Percentiles rank a stretch among this genome's conserved stretches.
These are phyloP conservation scores for Kuraishia piskuri DNA, from an alignment of 805 yeast genomes.

Conservation along the genomic window DNA sequence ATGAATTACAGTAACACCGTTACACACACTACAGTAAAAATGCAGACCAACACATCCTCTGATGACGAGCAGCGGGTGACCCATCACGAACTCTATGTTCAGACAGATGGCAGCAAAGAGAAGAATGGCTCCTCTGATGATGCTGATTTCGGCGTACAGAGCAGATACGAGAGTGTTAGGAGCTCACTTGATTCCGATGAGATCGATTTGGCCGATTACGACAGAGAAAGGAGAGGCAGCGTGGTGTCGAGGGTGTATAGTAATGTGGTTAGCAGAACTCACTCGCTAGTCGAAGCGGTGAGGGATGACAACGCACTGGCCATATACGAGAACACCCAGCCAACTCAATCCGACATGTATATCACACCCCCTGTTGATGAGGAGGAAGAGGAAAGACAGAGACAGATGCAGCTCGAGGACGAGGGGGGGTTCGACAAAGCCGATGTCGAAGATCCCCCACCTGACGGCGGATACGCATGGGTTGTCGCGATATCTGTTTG, in stretches of 20 bases:
- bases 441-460: conserved; percentile 6
- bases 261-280: not conserved
- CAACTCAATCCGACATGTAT: not conserved
- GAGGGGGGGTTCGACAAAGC: conserved; percentile 1
- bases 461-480: conserved; percentile 1
- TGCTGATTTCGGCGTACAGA: not conserved
- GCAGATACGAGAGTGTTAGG: not conserved
- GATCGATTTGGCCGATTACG: not conserved
- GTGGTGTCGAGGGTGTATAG: not conserved
- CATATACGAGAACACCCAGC: not conserved
- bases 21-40: not conserved
- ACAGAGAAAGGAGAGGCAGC: not conserved
- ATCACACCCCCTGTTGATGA: not conserved
- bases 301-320: conserved; percentile 1
- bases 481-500: conserved; percentile 1
- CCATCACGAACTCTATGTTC: not conserved
- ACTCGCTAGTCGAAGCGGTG: conserved; percentile 1
- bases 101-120: not conserved
- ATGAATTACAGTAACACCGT: too few species aligned
- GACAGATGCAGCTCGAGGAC: not conserved
- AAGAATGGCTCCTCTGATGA: not conserved
- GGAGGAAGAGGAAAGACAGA: not conserved
- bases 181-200: not conserved
- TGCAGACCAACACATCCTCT: not conserved
- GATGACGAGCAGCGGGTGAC: not conserved